Evolutionary conservation across 768 basidiomycete species (phyloP).

Genomic region (Hirschioporus abietinus): DNA sequence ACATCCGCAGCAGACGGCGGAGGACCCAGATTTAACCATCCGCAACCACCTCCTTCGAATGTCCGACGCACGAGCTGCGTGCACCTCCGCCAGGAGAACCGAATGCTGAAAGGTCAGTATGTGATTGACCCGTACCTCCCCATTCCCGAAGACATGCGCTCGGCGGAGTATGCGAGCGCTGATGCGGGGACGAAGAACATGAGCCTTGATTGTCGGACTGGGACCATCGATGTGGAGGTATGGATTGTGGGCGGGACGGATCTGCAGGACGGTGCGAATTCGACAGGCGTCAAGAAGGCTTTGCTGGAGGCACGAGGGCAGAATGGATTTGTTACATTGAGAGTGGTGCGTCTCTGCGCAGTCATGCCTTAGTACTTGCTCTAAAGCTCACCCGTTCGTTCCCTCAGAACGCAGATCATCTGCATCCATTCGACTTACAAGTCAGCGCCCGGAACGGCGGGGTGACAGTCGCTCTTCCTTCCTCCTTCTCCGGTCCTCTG

Average conservation of each 20-base stretch:
- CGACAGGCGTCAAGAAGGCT: neutral
- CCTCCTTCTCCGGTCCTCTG: conserved; percentile 1
- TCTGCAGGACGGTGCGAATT: neutral
- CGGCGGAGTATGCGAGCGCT: neutral
- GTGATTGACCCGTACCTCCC: neutral
- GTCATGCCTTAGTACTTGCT: neutral
- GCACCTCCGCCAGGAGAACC: neutral
- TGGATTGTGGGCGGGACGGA: conserved; percentile 1
- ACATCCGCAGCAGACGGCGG: neutral
- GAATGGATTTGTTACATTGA: neutral
- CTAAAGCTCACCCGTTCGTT: neutral
- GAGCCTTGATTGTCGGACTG: neutral
- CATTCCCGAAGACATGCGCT: neutral
- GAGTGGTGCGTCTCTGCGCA: neutral
- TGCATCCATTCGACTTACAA: neutral
- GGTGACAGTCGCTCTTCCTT: conserved; percentile 37
- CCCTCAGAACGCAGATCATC: neutral
- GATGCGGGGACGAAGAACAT: neutral
- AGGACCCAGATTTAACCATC: neutral
- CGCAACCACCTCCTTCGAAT: neutral
- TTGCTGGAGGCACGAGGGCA: neutral
- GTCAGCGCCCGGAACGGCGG: conserved; percentile 45
- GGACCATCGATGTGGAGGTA: conserved; percentile 1
- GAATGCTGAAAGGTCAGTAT: neutral
- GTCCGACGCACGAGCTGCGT: neutral